Conservation (phyloP, 768 basidiomycete species). For the Tephrocybe sp. region DNA sequence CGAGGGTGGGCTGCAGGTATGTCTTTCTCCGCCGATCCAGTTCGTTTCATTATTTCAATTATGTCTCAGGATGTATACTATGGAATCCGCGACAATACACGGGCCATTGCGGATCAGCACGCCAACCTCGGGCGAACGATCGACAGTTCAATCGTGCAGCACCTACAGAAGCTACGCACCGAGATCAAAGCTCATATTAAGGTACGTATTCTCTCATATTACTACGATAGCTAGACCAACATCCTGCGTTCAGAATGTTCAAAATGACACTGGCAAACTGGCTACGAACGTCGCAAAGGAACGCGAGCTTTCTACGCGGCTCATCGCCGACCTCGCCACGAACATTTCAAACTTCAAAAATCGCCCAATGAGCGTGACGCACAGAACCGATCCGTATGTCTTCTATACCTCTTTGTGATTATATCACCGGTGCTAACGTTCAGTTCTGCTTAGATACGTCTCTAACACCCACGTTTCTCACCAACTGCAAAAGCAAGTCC, state of each 20-base stretch:
- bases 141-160: slow-evolving; percentile 96
- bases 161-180: slow-evolving; percentile 89
- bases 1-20: slow-evolving; percentile 90
- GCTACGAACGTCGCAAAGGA: slow-evolving; percentile 92
- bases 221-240: background rate
- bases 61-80: slow-evolving; percentile 82
- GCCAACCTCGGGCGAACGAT: slow-evolving; percentile 95
- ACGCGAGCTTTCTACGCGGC: slow-evolving; percentile 80
- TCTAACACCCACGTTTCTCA: slow-evolving; percentile 47
- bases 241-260: slow-evolving; percentile 62
- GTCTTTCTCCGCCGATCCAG: slow-evolving; percentile 18
- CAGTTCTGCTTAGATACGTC: background rate
- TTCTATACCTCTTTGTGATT: too few relatives aligned
- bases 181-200: slow-evolving; percentile 99
- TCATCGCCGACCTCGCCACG: slow-evolving; percentile 85
- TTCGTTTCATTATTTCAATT: background rate
- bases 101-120: slow-evolving; percentile 92
- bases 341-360: slow-evolving; percentile 93
- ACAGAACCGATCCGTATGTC: slow-evolving; percentile 82
- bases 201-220: slow-evolving; percentile 37
- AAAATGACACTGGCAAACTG: slow-evolving; percentile 93
- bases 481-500: slow-evolving; percentile 89
- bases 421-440: too few relatives aligned
- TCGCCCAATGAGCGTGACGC: slow-evolving; percentile 82
- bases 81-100: slow-evolving; percentile 89